Percentiles rank a stretch among this genome's conserved stretches.
phyloP scores from a whole-genome alignment of 257 asterid genomes.

The Penstemon davidsonii region DNA sequence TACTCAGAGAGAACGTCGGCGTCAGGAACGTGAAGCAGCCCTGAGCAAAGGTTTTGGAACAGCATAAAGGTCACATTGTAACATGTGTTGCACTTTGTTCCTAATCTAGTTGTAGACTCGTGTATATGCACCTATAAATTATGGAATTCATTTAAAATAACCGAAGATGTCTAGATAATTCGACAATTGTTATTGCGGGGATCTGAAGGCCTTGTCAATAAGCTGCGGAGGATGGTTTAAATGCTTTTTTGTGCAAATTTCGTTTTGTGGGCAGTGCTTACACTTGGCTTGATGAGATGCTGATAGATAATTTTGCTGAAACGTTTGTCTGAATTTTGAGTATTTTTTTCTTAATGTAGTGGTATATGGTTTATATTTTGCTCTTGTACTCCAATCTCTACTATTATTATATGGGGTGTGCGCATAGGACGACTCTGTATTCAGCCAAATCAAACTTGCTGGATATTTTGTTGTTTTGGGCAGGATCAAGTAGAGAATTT shows the following conservation, averaged over 20 bases:
- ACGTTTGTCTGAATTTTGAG: conserved; percentile 14
- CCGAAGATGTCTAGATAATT: not conserved
- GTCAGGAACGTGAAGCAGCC: conserved; percentile 63
- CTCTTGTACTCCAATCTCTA: not conserved
- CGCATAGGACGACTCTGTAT: not conserved
- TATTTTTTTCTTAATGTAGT: conserved; percentile 1
- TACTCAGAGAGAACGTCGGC: conserved; percentile 64
- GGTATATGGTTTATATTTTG: not conserved
- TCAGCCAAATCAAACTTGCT: not conserved
- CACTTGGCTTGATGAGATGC: conserved; percentile 12
- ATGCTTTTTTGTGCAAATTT: not conserved
- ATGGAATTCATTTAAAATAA: not conserved
- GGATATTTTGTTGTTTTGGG: not conserved
- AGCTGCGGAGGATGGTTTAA: conserved; percentile 12
- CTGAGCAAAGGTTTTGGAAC: conserved; percentile 38
- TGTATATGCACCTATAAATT: conserved; percentile 12
- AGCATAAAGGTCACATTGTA: conserved; percentile 26
- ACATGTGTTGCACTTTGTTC: conserved; percentile 16
- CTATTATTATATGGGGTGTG: conserved; percentile 1
- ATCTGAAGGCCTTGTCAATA: not conserved
- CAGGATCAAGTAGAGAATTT: conserved; percentile 14
- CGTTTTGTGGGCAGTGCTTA: conserved; percentile 7
- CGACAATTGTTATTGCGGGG: not conserved
- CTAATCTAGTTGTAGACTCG: not conserved
- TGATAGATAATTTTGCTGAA: not conserved